These are phyloP conservation scores for Emericellopsis terricola DNA, from an alignment of 495 filamentous ascomycete genomes.

Conservation along the genomic window DNA sequence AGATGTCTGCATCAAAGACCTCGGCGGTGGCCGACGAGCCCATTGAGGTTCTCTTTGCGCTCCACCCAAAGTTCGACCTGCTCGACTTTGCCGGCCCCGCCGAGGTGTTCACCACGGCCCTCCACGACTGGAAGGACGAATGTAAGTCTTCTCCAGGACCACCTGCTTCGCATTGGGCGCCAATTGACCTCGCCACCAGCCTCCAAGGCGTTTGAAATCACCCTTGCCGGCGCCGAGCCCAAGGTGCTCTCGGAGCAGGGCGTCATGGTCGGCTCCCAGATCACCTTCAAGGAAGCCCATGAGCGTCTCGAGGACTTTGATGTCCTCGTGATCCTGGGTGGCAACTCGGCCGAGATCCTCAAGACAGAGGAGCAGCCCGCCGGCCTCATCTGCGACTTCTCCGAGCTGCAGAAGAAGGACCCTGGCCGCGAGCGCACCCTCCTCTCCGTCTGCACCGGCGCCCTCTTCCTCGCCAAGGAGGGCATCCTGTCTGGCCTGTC, in stretches of 20 bases:
- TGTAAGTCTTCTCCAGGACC: conserved; percentile 21
- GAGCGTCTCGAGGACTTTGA: conserved; percentile 49
- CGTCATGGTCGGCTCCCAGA: conserved; percentile 56
- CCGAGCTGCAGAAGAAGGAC: conserved; percentile 47
- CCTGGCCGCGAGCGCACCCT: conserved; percentile 53
- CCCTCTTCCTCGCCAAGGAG: conserved; percentile 49
- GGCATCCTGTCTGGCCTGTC: conserved; percentile 54
- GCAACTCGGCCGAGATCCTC: conserved; percentile 31
- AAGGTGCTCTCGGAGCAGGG: conserved; percentile 50
- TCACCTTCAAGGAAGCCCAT: conserved; percentile 45
- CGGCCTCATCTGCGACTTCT: conserved; percentile 43
- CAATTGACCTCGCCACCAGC: conserved; percentile 11
- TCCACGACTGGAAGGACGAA: conserved; percentile 41
- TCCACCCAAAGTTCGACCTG: conserved; percentile 30
- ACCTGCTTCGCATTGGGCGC: background rate
- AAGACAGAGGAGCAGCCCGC: conserved; percentile 43
- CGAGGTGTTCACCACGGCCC: conserved; percentile 40
- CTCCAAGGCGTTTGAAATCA: conserved; percentile 46
- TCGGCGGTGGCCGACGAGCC: conserved; percentile 30
- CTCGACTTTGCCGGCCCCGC: conserved; percentile 52
- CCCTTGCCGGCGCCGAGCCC: conserved; percentile 38
- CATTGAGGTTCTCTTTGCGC: conserved; percentile 30
- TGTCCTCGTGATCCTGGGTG: conserved; percentile 52
- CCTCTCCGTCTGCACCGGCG: conserved; percentile 60
- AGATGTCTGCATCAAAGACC: conserved; percentile 27